Evolutionary conservation across 805 yeast species (phyloP), one percentile per base, ranked within the genome.

Genomic region (Saccharomyces mikatae): DNA sequence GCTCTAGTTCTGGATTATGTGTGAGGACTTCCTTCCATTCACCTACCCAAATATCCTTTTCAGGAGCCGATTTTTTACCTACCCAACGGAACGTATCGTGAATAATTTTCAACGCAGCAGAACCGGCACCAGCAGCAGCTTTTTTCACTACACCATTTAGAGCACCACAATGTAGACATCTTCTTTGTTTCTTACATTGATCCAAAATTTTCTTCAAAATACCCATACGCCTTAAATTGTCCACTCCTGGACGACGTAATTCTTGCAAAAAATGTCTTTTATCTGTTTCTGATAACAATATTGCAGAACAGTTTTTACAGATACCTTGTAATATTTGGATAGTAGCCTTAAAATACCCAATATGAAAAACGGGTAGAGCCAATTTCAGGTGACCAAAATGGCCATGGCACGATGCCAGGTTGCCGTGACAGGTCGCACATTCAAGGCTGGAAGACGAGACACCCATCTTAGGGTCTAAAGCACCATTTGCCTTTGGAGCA

Each of bases 11-110:
- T 1, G 97, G 97, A 60, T 86, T 86, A 56, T 86, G 77, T 26
- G 78, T 72, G 51, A 85, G 79, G 11, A 92, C 89, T 55, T 80
- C 82, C 54, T 84, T 84, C 71, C 95, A 86, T 59, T 92, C 96
- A 51, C 81, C 81, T 66, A 91, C 95, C 92, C 97, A 94, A 54
- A 80, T 80, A 29, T 78, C 79, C 70, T 89, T 90, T 67, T 94
- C 99, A 5, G 86, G 86, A 2, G 89, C 86, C 13, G 83, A 78
- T 63, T 87, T 89, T 72, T 94, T 94, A 57, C 98, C 97, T 29
- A 89, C 80, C 91, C 96, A 94, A 69, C 99, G 79, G 74, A 88
- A 94, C 13, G 96, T 87, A 71, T 94, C 97, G 71, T 94, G 99
- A 56, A 94, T 86, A 58, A 95, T 89, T 69, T 94, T 94, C 58